Conservation (phyloP, 2,329 filamentous ascomycete genomes). For the Trichophyton schoenleinii region DNA sequence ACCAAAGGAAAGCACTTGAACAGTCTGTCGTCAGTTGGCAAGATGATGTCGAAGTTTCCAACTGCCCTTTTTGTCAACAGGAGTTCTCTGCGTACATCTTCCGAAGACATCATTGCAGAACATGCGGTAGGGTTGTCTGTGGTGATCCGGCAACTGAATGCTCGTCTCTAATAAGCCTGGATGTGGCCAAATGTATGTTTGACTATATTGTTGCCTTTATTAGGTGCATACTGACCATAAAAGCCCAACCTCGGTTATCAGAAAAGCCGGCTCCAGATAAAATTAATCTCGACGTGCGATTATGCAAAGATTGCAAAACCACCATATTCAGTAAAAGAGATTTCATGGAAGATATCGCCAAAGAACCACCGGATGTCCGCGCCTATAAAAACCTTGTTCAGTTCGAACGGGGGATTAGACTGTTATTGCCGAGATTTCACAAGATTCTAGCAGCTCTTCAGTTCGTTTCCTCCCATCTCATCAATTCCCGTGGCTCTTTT, state of each 20-base stretch:
- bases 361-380: slow-evolving; percentile 61
- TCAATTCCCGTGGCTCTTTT: slow-evolving; percentile 4
- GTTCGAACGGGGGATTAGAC: slow-evolving; percentile 74
- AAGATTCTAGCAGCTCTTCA: slow-evolving; percentile 62
- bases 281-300: slow-evolving; percentile 67
- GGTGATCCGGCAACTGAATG: slow-evolving; percentile 74
- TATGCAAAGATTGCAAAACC: slow-evolving; percentile 78
- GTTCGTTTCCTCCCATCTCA: slow-evolving; percentile 21
- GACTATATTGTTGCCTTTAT: neutral
- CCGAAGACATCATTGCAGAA: slow-evolving; percentile 81
- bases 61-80: slow-evolving; percentile 90
- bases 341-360: slow-evolving; percentile 56
- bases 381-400: slow-evolving; percentile 74
- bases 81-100: slow-evolving; percentile 91
- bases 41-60: slow-evolving; percentile 65
- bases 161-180: slow-evolving; percentile 71
- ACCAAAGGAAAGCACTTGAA: slow-evolving; percentile 66
- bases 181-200: slow-evolving; percentile 54
- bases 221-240: slow-evolving; percentile 5
- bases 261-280: slow-evolving; percentile 38
- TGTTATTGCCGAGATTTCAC: slow-evolving; percentile 74
- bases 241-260: slow-evolving; percentile 20
- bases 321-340: slow-evolving; percentile 63
- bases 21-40: slow-evolving; percentile 93
- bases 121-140: slow-evolving; percentile 88